These are phyloP conservation scores for Salix caprea DNA, from an alignment of 345 rosid species.

Conservation along the genomic window DNA sequence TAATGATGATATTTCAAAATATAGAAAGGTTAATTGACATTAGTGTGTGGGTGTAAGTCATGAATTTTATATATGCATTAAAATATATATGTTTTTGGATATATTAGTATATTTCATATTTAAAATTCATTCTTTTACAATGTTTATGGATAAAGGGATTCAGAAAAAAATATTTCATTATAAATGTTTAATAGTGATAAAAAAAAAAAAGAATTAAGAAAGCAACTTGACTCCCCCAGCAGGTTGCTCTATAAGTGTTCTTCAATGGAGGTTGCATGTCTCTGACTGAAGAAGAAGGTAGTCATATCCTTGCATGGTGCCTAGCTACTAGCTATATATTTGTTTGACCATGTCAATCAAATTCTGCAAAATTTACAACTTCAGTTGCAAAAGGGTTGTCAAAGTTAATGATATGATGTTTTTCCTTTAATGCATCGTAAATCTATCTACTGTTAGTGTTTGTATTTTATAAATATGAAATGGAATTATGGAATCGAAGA, in stretches of 20 bases:
- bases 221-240: neutral
- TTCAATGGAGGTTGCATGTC: neutral
- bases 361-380: neutral
- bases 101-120: too few relatives aligned
- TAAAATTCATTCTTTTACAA: too few relatives aligned
- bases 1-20: too few relatives aligned
- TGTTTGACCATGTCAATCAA: neutral
- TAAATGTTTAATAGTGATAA: too few relatives aligned
- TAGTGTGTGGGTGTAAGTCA: too few relatives aligned
- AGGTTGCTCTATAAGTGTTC: neutral
- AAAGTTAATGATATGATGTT: neutral
- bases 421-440: neutral
- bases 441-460: neutral
- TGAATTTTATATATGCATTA: too few relatives aligned
- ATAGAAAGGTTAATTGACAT: too few relatives aligned
- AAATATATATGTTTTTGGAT: too few relatives aligned
- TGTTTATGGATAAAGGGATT: too few relatives aligned
- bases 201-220: neutral
- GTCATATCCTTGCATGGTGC: neutral
- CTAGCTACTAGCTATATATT: neutral
- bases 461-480: neutral
- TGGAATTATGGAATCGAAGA: too few relatives aligned
- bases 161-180: too few relatives aligned
- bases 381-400: neutral
- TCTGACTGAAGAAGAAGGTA: neutral